Evolutionary conservation across 192 early-diverging fungal genomes (phyloP).

Genomic region (Lobulomyces angularis): DNA sequence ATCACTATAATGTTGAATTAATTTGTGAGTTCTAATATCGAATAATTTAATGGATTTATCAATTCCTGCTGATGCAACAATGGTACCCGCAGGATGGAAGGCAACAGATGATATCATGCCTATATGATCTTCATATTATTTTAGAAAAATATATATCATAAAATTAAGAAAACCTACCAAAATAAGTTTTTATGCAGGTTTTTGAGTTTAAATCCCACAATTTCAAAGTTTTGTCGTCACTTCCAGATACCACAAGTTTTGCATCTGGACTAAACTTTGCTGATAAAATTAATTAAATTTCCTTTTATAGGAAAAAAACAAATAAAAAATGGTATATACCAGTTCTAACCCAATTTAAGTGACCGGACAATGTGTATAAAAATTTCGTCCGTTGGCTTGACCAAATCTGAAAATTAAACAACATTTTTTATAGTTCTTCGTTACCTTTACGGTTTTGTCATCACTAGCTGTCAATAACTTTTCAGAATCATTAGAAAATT

Average conservation of each 20-base stretch:
- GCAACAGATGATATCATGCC: slow-evolving; percentile 37
- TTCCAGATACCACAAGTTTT: slow-evolving; percentile 36
- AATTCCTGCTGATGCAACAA: slow-evolving; percentile 36
- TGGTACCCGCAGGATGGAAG: slow-evolving; percentile 39
- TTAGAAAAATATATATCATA: slow-evolving; percentile 7
- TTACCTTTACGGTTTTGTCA: slow-evolving; percentile 47
- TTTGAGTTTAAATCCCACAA: slow-evolving; percentile 41
- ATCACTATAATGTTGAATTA: slow-evolving; percentile 45
- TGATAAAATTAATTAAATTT: no score
- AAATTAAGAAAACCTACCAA: slow-evolving; percentile 17
- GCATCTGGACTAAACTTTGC: slow-evolving; percentile 38
- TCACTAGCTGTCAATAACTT: slow-evolving; percentile 36
- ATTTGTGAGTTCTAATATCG: slow-evolving; percentile 45
- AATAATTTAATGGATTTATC: slow-evolving; percentile 44
- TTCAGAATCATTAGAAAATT: slow-evolving; percentile 38
- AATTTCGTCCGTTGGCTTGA: slow-evolving; percentile 42
- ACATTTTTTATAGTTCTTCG: slow-evolving; percentile 4
- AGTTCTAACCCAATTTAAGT: slow-evolving; percentile 48
- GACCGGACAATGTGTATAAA: slow-evolving; percentile 39
- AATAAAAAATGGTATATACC: no score
- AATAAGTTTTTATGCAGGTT: slow-evolving; percentile 44
- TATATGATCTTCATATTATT: neutral
- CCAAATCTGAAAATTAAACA: slow-evolving; percentile 31
- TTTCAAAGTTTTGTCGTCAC: slow-evolving; percentile 47
- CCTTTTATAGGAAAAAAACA: no score